Evolutionary conservation across 495 filamentous ascomycete species (phyloP), one percentile per base, ranked within the genome.

Genomic region (Bombardia bombarda): DNA sequence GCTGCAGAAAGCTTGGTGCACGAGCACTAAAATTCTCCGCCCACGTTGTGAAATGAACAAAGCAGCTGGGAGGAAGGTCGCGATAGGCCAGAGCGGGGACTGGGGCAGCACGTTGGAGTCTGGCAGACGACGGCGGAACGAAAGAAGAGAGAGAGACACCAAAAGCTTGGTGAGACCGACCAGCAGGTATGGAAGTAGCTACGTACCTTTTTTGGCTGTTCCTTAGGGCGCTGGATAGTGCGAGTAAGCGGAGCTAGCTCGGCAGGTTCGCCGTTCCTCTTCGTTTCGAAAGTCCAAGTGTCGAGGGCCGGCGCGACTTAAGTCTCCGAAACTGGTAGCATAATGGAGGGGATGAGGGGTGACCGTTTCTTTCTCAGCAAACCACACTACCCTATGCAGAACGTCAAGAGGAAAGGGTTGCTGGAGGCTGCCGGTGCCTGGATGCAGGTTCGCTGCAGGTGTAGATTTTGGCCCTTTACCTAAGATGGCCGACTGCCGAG

Each of bases 321-420:
- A 51, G 49, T 50, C 55, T 58, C 46, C 51, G 51, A 55, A 51
- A 51, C 51, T 43, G 49, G 47, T 40, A 47, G 48, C 49, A 51
- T 51, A 51, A 46, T 51, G 25, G 48, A 42, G 43, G 37, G 49
- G 12, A 42, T 2, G 32, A 16, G 17, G n/a, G n/a, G 17, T 16
- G 31, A 13, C 17, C 13, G n/a, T 19, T 14, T 9, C n/a, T n/a
- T 34, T 28, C 46, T 43, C 53, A 57, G 50, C 45, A n/a, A 49
- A 53, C 42, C 49, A 47, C 50, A n/a, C n/a, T 30, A 43, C 47
- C 28, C 43, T 30, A 43, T 46, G 52, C 55, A 49, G 55, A 58
- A 55, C 55, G 37, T 47, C 34, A 33, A 54, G 35, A 30, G 30
- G 31, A 31, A 31, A 32, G 28, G 19, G 44, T 47, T 49, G 36